Evolutionary conservation across 805 yeast species (phyloP).

Genomic region (Novakomyces olei): DNA sequence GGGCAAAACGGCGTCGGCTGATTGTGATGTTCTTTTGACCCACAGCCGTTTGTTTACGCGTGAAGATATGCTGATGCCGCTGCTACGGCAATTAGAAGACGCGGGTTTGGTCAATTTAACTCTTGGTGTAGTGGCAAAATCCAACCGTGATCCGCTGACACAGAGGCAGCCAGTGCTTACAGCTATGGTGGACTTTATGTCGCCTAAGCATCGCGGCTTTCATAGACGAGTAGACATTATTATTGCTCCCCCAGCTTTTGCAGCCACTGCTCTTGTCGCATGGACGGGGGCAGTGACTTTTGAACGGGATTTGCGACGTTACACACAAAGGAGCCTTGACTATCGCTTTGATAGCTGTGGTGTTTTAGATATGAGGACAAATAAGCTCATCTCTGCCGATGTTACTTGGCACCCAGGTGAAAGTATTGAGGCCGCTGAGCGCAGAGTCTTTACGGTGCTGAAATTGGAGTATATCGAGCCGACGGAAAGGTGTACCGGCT

Average conservation of each 20-base stretch:
- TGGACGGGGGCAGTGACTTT: slow-evolving; percentile 12
- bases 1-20: slow-evolving; percentile 5
- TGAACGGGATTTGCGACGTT: slow-evolving; percentile 8
- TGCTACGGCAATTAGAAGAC: slow-evolving; percentile 5
- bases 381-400: slow-evolving; percentile 5
- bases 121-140: slow-evolving; percentile 1
- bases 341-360: slow-evolving; percentile 7
- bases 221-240: slow-evolving; percentile 10
- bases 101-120: slow-evolving; percentile 6
- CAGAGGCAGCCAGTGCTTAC: slow-evolving; percentile 1
- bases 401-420: slow-evolving; percentile 4
- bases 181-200: neutral
- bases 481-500: slow-evolving; percentile 9
- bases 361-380: slow-evolving; percentile 5
- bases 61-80: slow-evolving; percentile 4
- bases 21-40: slow-evolving; percentile 9
- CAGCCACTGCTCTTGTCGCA: slow-evolving; percentile 10
- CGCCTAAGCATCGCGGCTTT: neutral
- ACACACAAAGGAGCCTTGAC: slow-evolving; percentile 5
- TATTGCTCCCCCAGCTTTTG: slow-evolving; percentile 8
- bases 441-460: slow-evolving; percentile 7
- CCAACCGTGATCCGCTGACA: neutral
- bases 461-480: slow-evolving; percentile 9
- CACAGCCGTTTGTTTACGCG: slow-evolving; percentile 5
- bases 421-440: slow-evolving; percentile 7